phyloP scores from a whole-genome alignment of 805 yeast species.

The Candida incommunis region DNA sequence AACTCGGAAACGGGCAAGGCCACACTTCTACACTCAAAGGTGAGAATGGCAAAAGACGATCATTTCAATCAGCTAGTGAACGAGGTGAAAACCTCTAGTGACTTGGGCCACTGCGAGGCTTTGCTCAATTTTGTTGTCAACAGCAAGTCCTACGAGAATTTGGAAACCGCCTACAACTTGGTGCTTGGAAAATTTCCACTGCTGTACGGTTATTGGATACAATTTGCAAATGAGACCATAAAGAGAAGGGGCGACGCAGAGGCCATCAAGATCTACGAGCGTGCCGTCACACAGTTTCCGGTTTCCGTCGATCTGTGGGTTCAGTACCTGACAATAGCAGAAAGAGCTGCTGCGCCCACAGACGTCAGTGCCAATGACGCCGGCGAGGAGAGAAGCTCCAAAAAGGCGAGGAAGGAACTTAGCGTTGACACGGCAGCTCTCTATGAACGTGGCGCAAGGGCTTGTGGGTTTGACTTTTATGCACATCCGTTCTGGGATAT shows the following conservation, averaged over 20 bases:
- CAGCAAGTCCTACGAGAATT: slow-evolving; percentile 2
- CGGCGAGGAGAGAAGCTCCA: neutral
- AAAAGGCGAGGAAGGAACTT: neutral
- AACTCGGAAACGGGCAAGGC: too few relatives aligned
- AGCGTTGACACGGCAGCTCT: slow-evolving; percentile 7
- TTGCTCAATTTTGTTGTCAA: neutral
- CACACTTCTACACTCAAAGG: too few relatives aligned
- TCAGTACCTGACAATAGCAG: slow-evolving; percentile 11
- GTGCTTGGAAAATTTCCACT: slow-evolving; percentile 24
- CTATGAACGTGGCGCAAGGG: slow-evolving; percentile 34
- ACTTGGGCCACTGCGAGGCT: neutral
- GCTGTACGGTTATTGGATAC: slow-evolving; percentile 29
- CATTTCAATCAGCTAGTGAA: neutral
- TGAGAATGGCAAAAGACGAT: neutral
- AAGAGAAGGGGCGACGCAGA: slow-evolving; percentile 8
- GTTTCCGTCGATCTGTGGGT: slow-evolving; percentile 20
- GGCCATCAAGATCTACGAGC: slow-evolving; percentile 18
- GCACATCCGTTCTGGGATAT: slow-evolving; percentile 78
- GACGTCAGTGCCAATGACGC: neutral
- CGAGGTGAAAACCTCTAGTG: neutral
- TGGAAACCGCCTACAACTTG: slow-evolving; percentile 12
- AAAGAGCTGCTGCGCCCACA: neutral
- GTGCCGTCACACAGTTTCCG: slow-evolving; percentile 22
- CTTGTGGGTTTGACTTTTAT: slow-evolving; percentile 57
- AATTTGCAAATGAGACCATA: slow-evolving; percentile 17